A percentile compares a stretch with the other conserved stretches of the same genome.
These are phyloP conservation scores for Polymyxa betae DNA, from an alignment of 208 protist genomes.

Conservation along the genomic window DNA sequence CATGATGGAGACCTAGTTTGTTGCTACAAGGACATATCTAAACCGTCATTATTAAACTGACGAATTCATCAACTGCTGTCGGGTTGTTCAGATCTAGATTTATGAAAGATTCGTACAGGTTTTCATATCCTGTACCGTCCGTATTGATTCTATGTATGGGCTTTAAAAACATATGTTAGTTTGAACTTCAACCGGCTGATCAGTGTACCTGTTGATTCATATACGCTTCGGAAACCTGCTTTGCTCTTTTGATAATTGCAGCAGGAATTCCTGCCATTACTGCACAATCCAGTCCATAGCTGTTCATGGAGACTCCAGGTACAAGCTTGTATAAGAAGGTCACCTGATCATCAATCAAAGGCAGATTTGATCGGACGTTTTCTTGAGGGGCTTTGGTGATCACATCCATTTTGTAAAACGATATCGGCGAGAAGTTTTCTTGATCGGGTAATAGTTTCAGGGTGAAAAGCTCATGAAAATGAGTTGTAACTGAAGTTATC, in stretches of 20 bases:
- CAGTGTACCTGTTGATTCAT: not conserved
- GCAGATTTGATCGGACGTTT: not conserved
- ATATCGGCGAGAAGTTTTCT: not conserved
- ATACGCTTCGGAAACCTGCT: not conserved
- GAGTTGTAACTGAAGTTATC: not conserved
- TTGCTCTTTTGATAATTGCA: not conserved
- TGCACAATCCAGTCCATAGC: slow-evolving; percentile 39
- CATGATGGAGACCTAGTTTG: too few relatives aligned
- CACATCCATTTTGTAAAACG: slow-evolving; percentile 18
- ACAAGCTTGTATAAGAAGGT: slow-evolving; percentile 33
- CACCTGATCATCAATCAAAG: not conserved
- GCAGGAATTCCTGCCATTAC: not conserved
- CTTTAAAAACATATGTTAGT: not conserved
- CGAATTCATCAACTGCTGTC: too few relatives aligned
- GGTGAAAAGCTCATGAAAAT: slow-evolving; percentile 50
- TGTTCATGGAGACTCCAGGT: not conserved
- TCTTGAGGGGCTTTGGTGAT: not conserved
- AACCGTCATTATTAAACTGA: too few relatives aligned
- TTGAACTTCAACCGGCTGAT: not conserved
- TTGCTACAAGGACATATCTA: too few relatives aligned
- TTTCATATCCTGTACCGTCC: not conserved
- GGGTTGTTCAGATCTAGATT: not conserved
- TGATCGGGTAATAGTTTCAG: not conserved
- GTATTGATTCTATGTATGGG: not conserved
- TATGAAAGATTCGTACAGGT: slow-evolving; percentile 27